These are phyloP conservation scores for Globisporangium viniferum DNA, from an alignment of 352 stramenopile species.

Conservation along the genomic window DNA sequence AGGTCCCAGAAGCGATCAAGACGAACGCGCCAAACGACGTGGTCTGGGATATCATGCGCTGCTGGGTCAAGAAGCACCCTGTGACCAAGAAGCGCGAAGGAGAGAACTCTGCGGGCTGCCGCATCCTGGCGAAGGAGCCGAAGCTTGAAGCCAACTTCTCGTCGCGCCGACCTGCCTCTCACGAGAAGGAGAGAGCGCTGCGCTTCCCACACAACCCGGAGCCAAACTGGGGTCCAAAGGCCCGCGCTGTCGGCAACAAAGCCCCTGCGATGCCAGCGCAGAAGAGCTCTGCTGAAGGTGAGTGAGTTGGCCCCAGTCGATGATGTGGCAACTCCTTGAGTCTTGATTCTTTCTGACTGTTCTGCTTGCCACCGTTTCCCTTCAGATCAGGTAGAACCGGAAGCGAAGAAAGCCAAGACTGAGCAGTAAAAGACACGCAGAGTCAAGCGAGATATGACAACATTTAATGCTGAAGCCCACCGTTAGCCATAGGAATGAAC, in stretches of 20 bases:
- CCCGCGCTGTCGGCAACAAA: conserved; percentile 77
- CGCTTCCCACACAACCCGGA: conserved; percentile 95
- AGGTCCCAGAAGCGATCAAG: conserved; percentile 97
- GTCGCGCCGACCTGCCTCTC: conserved; percentile 48
- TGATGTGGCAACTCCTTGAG: neutral
- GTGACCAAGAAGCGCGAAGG: conserved; percentile 86
- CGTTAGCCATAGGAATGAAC: neutral
- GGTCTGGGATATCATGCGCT: conserved; percentile 98
- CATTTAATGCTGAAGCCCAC: conserved; percentile 17
- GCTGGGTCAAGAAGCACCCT: conserved; percentile 94
- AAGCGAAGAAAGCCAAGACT: conserved; percentile 81
- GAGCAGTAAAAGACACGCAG: conserved; percentile 28
- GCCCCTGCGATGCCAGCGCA: conserved; percentile 17
- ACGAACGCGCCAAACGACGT: conserved; percentile 97
- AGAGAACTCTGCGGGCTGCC: conserved; percentile 69
- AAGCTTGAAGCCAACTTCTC: conserved; percentile 85
- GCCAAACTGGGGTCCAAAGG: conserved; percentile 96
- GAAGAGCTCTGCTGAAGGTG: conserved; percentile 25
- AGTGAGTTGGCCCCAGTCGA: conserved; percentile 3
- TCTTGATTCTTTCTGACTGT: conserved; percentile 4
- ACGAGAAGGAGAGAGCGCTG: conserved; percentile 88
- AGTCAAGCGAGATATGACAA: conserved; percentile 5
- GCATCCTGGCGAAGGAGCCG: conserved; percentile 86
- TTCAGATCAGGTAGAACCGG: conserved; percentile 51
- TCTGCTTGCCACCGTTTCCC: neutral